Evolutionary conservation across 345 rosid genomes (phyloP).

Genomic region (Durio zibethinus): DNA sequence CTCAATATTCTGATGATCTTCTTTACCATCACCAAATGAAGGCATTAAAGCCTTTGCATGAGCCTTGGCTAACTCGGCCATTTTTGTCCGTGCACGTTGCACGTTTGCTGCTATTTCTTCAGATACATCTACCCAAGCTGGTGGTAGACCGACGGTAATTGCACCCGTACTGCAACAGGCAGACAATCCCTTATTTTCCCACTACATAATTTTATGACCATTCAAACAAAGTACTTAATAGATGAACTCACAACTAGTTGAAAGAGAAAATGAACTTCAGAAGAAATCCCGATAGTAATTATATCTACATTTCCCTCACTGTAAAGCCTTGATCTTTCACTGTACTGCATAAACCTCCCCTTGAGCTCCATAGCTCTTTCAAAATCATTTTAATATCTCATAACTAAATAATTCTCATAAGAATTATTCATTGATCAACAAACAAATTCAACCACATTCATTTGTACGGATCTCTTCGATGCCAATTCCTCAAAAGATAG

Average conservation of each 20-base stretch:
- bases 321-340: neutral
- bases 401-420: neutral
- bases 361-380: neutral
- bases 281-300: neutral
- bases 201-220: neutral
- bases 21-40: constrained; percentile 95
- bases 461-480: neutral
- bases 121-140: constrained; percentile 95
- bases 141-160: constrained; percentile 77
- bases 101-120: constrained; percentile 84
- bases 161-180: constrained; percentile 68
- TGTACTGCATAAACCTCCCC: neutral
- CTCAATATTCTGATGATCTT: constrained; percentile 86
- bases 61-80: constrained; percentile 81
- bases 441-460: neutral
- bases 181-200: constrained; percentile 11
- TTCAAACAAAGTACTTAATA: neutral
- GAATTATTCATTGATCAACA: neutral
- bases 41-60: constrained; percentile 98
- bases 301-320: neutral
- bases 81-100: constrained; percentile 66
- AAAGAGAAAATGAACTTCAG: constrained; percentile 7
- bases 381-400: neutral
- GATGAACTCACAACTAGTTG: neutral
- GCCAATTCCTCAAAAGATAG: neutral